Base-by-base conservation (phyloP, 2,329 filamentous ascomycete genomes). In the Alternaria arborescens region DNA sequence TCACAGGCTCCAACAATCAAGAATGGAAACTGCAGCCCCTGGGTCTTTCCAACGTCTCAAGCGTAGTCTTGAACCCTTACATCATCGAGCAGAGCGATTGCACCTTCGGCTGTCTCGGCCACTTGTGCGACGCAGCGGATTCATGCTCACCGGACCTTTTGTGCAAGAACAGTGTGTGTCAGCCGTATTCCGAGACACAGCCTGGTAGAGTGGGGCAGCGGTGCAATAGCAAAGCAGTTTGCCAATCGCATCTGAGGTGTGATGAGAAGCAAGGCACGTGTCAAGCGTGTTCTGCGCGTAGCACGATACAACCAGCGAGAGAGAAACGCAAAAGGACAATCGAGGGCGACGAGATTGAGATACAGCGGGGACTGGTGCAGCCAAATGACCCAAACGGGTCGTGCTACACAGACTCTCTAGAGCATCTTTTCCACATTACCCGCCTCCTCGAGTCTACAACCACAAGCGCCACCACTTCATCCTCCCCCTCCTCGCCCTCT, bases 81-180 rank as follows among this genome's bases (percentile, higher is more conserved):
- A 66, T 73, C n/a, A 69, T 69, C 1, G 57, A 71, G 11, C 69
- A 71, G 55, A 66, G 67, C 58, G 50, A 61, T 28, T 77, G 75
- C 40, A 69, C 67, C 0, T 75, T 77, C 28, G 76, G 76, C 46
- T 77, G 76, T 52, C 60, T 60, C 20, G 74, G 75, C 32, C 69
- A 68, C 8, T 64, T 78, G 3, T 78, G 76, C 50, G 65, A 70
- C 59, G 59, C 68, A 1, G 55, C 69, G 2, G 76, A 78, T 43
- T 65, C 61, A 5, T 78, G 76, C 53, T 8, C 36, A 0, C 72
- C 75, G 0, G 43, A 67, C 12, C 67, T 77, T 0, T 26, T 75
- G 2, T 78, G 76, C 62, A 77, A 73, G 18, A 77, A 78, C 52
- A 71, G 63, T 55, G 52, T 77, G 28, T 77, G 76, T 62, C 60